Evolutionary conservation across 2,329 filamentous ascomycete species (phyloP).

Genomic region (Aspergillus persii): DNA sequence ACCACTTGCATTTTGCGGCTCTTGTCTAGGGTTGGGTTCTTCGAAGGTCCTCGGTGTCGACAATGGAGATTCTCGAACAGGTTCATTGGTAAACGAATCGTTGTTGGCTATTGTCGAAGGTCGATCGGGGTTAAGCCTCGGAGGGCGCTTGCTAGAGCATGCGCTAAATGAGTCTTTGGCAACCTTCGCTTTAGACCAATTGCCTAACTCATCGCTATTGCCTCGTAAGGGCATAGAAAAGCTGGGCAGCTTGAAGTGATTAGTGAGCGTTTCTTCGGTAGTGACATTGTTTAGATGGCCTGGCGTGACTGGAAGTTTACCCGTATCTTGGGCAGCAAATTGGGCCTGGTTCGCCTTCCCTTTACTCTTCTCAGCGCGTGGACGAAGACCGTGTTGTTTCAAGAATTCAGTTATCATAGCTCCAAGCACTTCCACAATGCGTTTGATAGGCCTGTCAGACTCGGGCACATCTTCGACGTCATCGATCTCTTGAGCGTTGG

Average conservation of each 20-base stretch:
- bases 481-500: slow-evolving; percentile 41
- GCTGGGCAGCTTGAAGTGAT: slow-evolving; percentile 30
- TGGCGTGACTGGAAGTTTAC: background rate
- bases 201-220: slow-evolving; percentile 28
- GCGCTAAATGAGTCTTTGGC: slow-evolving; percentile 21
- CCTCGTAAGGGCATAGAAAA: slow-evolving; percentile 17
- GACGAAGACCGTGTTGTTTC: slow-evolving; percentile 66
- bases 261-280: slow-evolving; percentile 25
- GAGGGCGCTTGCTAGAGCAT: background rate
- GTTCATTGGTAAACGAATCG: background rate
- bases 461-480: slow-evolving; percentile 37
- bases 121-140: background rate
- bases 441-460: slow-evolving; percentile 49
- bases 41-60: background rate
- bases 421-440: slow-evolving; percentile 63
- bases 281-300: background rate
- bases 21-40: slow-evolving; percentile 1
- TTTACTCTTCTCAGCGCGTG: slow-evolving; percentile 38
- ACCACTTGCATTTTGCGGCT: background rate
- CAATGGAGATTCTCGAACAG: background rate
- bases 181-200: slow-evolving; percentile 44
- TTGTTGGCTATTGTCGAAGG: background rate
- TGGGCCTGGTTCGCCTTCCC: slow-evolving; percentile 6
- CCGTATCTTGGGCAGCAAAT: background rate
- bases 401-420: slow-evolving; percentile 73